These are phyloP conservation scores for Kwoniella heveanensis DNA, from an alignment of 768 basidiomycete species.

Conservation along the genomic window DNA sequence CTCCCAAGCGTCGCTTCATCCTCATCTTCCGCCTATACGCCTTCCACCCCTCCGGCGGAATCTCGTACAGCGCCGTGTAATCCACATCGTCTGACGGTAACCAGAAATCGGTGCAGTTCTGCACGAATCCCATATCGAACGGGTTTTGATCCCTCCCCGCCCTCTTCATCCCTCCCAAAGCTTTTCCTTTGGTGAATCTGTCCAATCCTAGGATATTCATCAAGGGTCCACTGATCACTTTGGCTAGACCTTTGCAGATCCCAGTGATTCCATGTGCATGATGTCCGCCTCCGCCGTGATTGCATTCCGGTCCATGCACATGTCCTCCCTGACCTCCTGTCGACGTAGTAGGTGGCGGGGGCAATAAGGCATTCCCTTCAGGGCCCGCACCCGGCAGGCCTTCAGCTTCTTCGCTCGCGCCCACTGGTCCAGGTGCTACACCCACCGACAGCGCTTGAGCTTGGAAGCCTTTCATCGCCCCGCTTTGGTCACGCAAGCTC, in stretches of 20 bases:
- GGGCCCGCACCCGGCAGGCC: constrained; percentile 22
- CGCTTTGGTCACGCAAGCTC: constrained; percentile 53
- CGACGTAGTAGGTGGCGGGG: constrained; percentile 10
- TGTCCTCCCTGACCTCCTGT: constrained; percentile 14
- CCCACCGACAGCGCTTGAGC: constrained; percentile 33
- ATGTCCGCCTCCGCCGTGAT: constrained; percentile 53
- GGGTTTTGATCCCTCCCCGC: constrained; percentile 81
- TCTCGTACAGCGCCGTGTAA: constrained; percentile 85
- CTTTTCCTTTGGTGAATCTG: constrained; percentile 87
- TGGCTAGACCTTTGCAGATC: constrained; percentile 21
- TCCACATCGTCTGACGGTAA: constrained; percentile 80
- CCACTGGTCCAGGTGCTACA: constrained; percentile 45
- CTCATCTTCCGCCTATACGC: constrained; percentile 38
- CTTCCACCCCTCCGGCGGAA: constrained; percentile 66
- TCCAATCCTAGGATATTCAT: constrained; percentile 92
- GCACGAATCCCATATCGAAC: constrained; percentile 74
- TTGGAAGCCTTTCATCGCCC: constrained; percentile 42
- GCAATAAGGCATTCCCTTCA: constrained; percentile 20
- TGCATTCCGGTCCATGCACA: constrained; percentile 57
- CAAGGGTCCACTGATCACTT: constrained; percentile 59
- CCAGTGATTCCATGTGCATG: constrained; percentile 22
- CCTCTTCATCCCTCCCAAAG: constrained; percentile 78
- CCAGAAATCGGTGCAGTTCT: constrained; percentile 83
- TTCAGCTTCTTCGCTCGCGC: constrained; percentile 39
- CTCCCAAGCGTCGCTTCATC: constrained; percentile 18